Evolutionary conservation across 1,284 basidiomycete genomes (phyloP).

Genomic region (Lignosus rhinocerotis): DNA sequence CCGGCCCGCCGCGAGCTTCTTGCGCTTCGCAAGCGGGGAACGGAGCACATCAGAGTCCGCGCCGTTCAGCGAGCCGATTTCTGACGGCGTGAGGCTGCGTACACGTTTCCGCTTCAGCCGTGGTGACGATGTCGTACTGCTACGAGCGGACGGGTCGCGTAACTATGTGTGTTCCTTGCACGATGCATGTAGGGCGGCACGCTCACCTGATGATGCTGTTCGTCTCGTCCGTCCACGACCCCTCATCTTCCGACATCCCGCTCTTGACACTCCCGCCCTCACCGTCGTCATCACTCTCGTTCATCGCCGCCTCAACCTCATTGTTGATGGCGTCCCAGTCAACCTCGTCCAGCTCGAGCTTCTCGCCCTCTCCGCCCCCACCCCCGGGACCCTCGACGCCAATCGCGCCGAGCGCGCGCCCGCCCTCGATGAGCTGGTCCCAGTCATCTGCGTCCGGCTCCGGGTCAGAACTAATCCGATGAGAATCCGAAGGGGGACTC

Average conservation of each 20-base stretch:
- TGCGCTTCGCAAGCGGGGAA: conserved; percentile 76
- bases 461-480: conserved; percentile 64
- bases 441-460: conserved; percentile 66
- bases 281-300: conserved; percentile 68
- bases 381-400: conserved; percentile 26
- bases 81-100: conserved; percentile 71
- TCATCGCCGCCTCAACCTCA: conserved; percentile 86
- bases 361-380: conserved; percentile 21
- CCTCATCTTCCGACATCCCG: conserved; percentile 49
- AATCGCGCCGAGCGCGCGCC: conserved; percentile 14
- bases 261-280: conserved; percentile 37
- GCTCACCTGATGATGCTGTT: conserved; percentile 49
- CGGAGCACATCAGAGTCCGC: conserved; percentile 44
- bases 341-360: conserved; percentile 53
- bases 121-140: conserved; percentile 48
- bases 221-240: conserved; percentile 43
- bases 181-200: background rate
- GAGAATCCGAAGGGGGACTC: conserved; percentile 50
- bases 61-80: conserved; percentile 40
- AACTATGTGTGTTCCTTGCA: background rate
- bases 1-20: conserved; percentile 65
- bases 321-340: conserved; percentile 82
- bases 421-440: conserved; percentile 48
- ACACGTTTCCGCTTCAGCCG: conserved; percentile 61
- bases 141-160: conserved; percentile 14